Conservation (phyloP, 1,139 yeast genomes). For the Lizanozyma gosingica region DNA sequence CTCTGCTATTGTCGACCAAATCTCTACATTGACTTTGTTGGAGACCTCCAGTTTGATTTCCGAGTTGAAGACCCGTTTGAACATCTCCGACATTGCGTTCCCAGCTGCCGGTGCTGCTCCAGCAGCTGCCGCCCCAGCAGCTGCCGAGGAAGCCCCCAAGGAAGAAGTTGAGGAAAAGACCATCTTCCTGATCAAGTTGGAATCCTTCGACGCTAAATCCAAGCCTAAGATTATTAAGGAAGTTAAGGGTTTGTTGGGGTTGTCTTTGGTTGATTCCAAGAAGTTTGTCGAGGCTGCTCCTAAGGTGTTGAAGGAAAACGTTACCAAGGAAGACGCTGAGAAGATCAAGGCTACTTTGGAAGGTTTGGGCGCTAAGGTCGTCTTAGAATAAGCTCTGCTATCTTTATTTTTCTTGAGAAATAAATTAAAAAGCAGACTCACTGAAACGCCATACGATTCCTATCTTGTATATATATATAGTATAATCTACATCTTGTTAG, state of each 20-base stretch:
- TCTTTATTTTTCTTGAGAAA: no score
- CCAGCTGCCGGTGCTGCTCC: slow-evolving; percentile 61
- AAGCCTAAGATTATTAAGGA: slow-evolving; percentile 98
- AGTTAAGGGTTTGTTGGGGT: slow-evolving; percentile 83
- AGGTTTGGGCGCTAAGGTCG: slow-evolving; percentile 88
- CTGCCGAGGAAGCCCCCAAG: slow-evolving; percentile 67
- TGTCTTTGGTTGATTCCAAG: slow-evolving; percentile 93
- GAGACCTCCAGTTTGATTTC: slow-evolving; percentile 82
- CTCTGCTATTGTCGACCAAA: slow-evolving; percentile 77
- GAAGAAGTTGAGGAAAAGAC: slow-evolving; percentile 89
- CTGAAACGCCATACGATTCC: no score
- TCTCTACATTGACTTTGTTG: slow-evolving; percentile 76
- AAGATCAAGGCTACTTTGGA: slow-evolving; percentile 89
- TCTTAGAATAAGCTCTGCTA: slow-evolving; percentile 53
- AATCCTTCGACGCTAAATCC: slow-evolving; percentile 87
- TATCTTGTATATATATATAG: background rate
- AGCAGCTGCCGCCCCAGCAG: slow-evolving; percentile 60
- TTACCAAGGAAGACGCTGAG: slow-evolving; percentile 84
- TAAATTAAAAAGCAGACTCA: no score
- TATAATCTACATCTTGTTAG: background rate
- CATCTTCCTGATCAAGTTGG: slow-evolving; percentile 84
- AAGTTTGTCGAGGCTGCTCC: slow-evolving; percentile 98
- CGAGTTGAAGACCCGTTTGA: slow-evolving; percentile 77
- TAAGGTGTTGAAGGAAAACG: slow-evolving; percentile 78
- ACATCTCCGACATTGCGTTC: slow-evolving; percentile 87